Percentiles rank a stretch among this genome's conserved stretches.
These are phyloP conservation scores for Schwanniomyces occidentalis DNA, from an alignment of 805 yeast genomes.

Conservation along the genomic window DNA sequence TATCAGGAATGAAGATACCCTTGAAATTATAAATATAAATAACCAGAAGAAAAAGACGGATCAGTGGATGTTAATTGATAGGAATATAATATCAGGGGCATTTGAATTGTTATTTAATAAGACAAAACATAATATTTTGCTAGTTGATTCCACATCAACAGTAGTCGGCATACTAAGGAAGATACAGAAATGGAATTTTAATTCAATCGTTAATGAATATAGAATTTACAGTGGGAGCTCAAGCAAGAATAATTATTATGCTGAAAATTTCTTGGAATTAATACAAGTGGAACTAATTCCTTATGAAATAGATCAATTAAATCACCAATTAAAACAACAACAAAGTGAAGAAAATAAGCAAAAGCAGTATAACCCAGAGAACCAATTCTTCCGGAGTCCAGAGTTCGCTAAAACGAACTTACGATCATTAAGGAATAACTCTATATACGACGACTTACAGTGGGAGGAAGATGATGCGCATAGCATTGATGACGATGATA, in stretches of 20 bases:
- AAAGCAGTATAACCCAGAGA: background rate
- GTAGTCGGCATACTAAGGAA: constrained; percentile 79
- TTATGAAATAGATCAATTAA: constrained; percentile 33
- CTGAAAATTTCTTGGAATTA: constrained; percentile 80
- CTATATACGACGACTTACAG: constrained; percentile 16
- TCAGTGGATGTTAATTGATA: constrained; percentile 78
- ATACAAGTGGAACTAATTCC: constrained; percentile 56
- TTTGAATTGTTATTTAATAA: constrained; percentile 66
- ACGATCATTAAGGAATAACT: constrained; percentile 1
- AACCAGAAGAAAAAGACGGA: constrained; percentile 37
- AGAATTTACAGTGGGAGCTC: constrained; percentile 66
- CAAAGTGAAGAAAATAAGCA: constrained; percentile 3
- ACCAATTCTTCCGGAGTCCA: background rate
- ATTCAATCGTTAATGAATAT: constrained; percentile 83
- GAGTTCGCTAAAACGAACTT: constrained; percentile 1
- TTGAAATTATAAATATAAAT: constrained; percentile 26
- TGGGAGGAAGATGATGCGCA: constrained; percentile 26
- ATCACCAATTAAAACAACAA: constrained; percentile 17
- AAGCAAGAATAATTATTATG: constrained; percentile 70
- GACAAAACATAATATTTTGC: constrained; percentile 62
- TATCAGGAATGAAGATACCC: constrained; percentile 6
- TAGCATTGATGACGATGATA: constrained; percentile 40
- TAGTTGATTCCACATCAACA: constrained; percentile 79
- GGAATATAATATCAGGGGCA: constrained; percentile 61
- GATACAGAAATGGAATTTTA: constrained; percentile 85